A percentile compares a stretch with the other conserved stretches of the same genome.
These are phyloP conservation scores for Tetrahymena malaccensis DNA, from an alignment of 73 alveolate species.

Conservation along the genomic window DNA sequence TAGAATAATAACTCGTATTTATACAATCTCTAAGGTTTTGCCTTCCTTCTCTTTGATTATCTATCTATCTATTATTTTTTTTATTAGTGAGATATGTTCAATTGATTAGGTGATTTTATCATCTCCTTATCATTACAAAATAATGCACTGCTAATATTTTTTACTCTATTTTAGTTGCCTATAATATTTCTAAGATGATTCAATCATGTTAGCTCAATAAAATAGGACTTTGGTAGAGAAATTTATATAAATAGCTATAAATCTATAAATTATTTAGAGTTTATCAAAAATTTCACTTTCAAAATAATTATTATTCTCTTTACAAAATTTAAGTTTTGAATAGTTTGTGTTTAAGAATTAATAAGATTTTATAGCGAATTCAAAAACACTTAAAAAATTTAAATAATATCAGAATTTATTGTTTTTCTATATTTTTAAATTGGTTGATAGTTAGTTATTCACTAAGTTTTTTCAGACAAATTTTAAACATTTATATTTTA, in stretches of 20 bases:
- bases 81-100: not conserved
- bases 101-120: not conserved
- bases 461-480: no score
- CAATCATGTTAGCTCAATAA: not conserved
- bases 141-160: no score
- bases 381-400: not conserved
- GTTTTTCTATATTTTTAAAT: not conserved
- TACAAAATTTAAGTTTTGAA: not conserved
- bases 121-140: no score
- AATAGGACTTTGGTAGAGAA: not conserved
- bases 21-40: not conserved
- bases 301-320: not conserved
- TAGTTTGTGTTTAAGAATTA: not conserved
- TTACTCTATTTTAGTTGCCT: no score
- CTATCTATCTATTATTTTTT: no score
- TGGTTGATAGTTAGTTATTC: not conserved
- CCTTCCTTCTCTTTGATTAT: not conserved
- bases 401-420: not conserved
- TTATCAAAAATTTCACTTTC: not conserved
- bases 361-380: not conserved
- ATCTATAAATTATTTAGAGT: no score
- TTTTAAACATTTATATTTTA: no score
- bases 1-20: not conserved
- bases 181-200: not conserved
- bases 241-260: no score